Evolutionary conservation across 352 stramenopile genomes (phyloP).

Genomic region (Paralagenidium karlingii): DNA sequence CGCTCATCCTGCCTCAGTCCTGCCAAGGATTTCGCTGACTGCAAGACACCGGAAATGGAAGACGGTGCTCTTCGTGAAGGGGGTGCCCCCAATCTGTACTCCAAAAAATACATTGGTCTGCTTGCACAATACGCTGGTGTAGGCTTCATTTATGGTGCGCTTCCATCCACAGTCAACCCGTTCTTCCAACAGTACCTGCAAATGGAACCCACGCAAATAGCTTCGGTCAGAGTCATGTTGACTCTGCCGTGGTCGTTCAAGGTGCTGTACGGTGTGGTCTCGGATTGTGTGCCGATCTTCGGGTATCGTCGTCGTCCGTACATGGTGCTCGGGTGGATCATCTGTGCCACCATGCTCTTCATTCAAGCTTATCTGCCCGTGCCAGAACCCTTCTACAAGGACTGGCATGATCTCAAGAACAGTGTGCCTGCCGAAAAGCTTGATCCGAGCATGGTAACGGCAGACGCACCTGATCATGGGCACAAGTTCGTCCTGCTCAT

Average conservation of each 20-base stretch:
- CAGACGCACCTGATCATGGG: constrained; percentile 13
- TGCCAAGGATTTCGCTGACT: no score
- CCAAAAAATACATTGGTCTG: constrained; percentile 28
- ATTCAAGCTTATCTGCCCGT: constrained; percentile 33
- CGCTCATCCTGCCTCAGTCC: no score
- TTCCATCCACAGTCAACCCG: constrained; percentile 50
- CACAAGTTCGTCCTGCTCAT: constrained; percentile 26
- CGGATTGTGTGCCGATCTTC: constrained; percentile 45
- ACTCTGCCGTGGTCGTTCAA: constrained; percentile 61
- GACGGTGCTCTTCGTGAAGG: constrained; percentile 51
- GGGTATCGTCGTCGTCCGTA: constrained; percentile 60
- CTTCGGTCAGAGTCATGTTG: constrained; percentile 29
- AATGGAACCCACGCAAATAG: constrained; percentile 48
- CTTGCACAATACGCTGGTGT: constrained; percentile 62
- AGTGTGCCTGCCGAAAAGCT: constrained; percentile 10
- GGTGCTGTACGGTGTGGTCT: constrained; percentile 53
- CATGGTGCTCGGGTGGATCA: constrained; percentile 49
- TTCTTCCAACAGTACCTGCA: constrained; percentile 70
- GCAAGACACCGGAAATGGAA: constrained; percentile 15
- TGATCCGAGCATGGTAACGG: constrained; percentile 20
- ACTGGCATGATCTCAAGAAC: constrained; percentile 12
- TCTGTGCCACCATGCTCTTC: constrained; percentile 37
- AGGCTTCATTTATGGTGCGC: constrained; percentile 49
- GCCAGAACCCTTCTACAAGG: constrained; percentile 18
- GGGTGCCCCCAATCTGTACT: constrained; percentile 29